phyloP scores from a whole-genome alignment of 345 rosid genomes.

The Physaria fendleri region DNA sequence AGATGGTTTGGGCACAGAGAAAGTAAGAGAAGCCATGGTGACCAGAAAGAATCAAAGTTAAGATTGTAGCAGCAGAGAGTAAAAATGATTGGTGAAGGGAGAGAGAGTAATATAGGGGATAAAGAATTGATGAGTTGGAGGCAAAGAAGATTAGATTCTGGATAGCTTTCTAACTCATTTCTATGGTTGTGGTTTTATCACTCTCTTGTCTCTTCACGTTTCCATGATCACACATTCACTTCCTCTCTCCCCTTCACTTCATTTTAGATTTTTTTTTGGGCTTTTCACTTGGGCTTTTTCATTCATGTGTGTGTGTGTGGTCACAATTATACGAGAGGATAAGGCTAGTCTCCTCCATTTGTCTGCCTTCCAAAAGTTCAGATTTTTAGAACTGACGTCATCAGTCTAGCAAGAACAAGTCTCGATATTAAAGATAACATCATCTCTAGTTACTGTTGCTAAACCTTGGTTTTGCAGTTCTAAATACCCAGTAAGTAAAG shows the following conservation, averaged over 20 bases:
- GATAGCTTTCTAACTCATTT: conserved; percentile 48
- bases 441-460: neutral
- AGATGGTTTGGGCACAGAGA: conserved; percentile 77
- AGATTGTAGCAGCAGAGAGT: conserved; percentile 15
- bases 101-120: conserved; percentile 14
- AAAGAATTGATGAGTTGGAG: conserved; percentile 21
- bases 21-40: conserved; percentile 78
- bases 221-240: conserved; percentile 15
- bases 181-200: conserved; percentile 23
- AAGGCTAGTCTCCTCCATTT: neutral
- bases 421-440: neutral
- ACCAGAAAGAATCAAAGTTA: conserved; percentile 1
- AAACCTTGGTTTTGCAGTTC: neutral
- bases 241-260: conserved; percentile 6
- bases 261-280: conserved; percentile 7
- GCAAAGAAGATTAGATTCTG: conserved; percentile 65
- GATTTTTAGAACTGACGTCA: neutral
- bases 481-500: neutral
- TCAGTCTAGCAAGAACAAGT: neutral
- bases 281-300: conserved; percentile 24
- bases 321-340: neutral
- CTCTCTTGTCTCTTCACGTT: conserved; percentile 7
- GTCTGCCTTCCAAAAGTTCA: neutral
- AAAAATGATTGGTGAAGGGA: conserved; percentile 1
- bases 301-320: neutral